Base-by-base conservation (phyloP, 78 protist species). In the Planoprotostelium fungivorum region DNA sequence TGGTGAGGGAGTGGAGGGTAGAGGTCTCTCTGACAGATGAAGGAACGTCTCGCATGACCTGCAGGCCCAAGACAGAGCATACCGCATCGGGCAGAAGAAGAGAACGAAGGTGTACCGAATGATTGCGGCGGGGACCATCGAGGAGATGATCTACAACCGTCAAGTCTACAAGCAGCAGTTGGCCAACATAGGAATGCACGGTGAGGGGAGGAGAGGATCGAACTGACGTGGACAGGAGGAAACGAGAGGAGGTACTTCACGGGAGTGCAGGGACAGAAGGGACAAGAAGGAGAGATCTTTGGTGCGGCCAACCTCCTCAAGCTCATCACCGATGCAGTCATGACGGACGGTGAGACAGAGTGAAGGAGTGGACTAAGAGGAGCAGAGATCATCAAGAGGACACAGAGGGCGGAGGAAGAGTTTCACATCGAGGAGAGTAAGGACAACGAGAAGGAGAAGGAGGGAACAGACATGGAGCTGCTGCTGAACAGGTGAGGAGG, bases 21-120 rank as follows among this genome's bases (percentile, higher is more conserved):
- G 31, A 29, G 1, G 29, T 5, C 23, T 5, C 37, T 1, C 39
- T n/a, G 10, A 28, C 88, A 16, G 28, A 5, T n/a, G 63, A 35
- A 29, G 93, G 95, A 90, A 90, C 36, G 89, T 89, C 16, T 86
- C 91, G 0, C n/a, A 5, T 5, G 92, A 90, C 34, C 36, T 35
- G 28, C 88, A 86, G 86, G 93, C 93, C 83, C 36, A 73, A 29
- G 89, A 84, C 83, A 0, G 95, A 34, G 92, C 89, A 29, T 86
- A 87, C 89, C 23, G 95, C 28, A 90, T 93, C 29, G 95, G 95
- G 31, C 95, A 93, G 87, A 83, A 1, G 39, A 84, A 37, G 85
- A 34, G 0, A 1, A 83, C 84, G 83, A 38, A 35, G 0, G 51
- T 90, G 10, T 90, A 85, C 63, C 37, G 89, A 23, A 31, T 87